These are phyloP conservation scores for Zasmidium citrigriseum DNA, from an alignment of 2,329 filamentous ascomycete species.

Conservation along the genomic window DNA sequence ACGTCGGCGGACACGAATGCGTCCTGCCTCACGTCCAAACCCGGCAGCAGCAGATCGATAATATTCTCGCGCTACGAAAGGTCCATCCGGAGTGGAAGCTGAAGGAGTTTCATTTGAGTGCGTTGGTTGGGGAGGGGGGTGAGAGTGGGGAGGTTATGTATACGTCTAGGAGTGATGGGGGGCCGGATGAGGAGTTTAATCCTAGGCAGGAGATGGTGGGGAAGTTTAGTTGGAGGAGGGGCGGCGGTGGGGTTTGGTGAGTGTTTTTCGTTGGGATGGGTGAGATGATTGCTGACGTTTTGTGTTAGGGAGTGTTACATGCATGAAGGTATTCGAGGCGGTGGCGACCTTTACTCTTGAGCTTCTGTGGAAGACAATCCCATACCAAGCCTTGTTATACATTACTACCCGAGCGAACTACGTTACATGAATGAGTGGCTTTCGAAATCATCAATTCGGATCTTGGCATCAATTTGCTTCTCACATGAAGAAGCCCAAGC, in stretches of 20 bases:
- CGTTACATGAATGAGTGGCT: background rate
- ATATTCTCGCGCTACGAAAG: background rate
- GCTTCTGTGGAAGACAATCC: too few species aligned
- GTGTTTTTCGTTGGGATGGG: too few species aligned
- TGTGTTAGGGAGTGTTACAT: background rate
- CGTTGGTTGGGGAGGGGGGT: background rate
- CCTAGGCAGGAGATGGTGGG: background rate
- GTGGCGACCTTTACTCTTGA: background rate
- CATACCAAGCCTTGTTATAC: background rate
- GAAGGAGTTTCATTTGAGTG: background rate
- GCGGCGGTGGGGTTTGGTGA: background rate
- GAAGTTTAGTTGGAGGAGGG: background rate
- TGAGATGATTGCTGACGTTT: too few species aligned
- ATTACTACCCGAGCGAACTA: background rate
- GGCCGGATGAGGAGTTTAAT: background rate
- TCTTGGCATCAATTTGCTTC: background rate
- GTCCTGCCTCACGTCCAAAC: background rate
- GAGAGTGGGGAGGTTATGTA: background rate
- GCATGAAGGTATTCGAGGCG: background rate
- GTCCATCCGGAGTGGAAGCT: background rate
- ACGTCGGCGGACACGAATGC: background rate
- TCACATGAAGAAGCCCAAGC: slow-evolving; percentile 2
- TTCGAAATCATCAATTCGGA: background rate
- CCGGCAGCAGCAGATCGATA: background rate
- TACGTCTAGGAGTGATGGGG: background rate